phyloP scores from a whole-genome alignment of 2,329 filamentous ascomycete genomes.

The Epichloe scottii region DNA sequence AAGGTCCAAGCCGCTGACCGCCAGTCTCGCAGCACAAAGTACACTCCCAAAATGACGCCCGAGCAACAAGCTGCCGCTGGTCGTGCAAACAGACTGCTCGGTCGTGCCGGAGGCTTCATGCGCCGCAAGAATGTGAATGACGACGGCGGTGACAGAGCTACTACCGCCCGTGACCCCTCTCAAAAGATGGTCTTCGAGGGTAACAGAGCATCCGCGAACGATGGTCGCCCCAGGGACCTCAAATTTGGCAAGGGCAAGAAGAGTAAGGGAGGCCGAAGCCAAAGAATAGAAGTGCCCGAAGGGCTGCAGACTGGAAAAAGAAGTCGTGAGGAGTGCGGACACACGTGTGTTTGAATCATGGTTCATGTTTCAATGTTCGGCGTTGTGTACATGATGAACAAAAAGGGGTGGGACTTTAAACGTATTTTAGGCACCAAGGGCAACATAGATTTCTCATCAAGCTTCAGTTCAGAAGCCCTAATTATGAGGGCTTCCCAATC shows the following conservation, averaged over 20 bases:
- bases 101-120: slow-evolving; percentile 49
- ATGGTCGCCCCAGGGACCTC: slow-evolving; percentile 49
- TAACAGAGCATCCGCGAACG: slow-evolving; percentile 55
- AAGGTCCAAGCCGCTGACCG: slow-evolving; percentile 23
- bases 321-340: slow-evolving; percentile 14
- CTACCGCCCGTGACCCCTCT: slow-evolving; percentile 28
- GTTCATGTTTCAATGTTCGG: neutral
- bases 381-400: neutral
- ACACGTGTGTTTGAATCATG: neutral
- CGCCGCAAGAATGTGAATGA: slow-evolving; percentile 22
- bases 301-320: slow-evolving; percentile 34
- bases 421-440: neutral
- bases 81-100: slow-evolving; percentile 62
- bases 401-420: neutral
- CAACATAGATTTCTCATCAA: too few relatives aligned
- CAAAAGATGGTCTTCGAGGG: slow-evolving; percentile 74
- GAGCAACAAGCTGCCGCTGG: slow-evolving; percentile 60
- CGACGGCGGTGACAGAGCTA: slow-evolving; percentile 10
- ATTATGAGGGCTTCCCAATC: too few relatives aligned
- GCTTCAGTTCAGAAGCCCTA: too few relatives aligned
- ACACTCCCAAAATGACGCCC: slow-evolving; percentile 57
- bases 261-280: slow-evolving; percentile 28
- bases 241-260: slow-evolving; percentile 37
- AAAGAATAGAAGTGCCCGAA: slow-evolving; percentile 24
- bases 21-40: slow-evolving; percentile 34